Conservation (phyloP, 1,284 basidiomycete species). For the Garcileccinum viscosum region DNA sequence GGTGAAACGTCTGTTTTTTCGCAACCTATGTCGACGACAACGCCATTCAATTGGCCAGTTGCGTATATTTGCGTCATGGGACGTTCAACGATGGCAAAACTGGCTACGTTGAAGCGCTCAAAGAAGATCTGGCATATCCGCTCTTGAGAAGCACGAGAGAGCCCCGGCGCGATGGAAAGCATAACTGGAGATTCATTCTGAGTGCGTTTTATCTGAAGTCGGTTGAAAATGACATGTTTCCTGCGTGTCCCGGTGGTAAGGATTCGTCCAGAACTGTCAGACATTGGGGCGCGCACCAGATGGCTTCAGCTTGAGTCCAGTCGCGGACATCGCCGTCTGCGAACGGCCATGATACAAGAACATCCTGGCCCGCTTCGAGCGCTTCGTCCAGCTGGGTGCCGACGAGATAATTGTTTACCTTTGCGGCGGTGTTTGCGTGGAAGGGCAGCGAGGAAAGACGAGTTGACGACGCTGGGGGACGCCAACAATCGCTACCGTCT, state of each 20-base stretch:
- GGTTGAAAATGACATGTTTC: conserved; percentile 83
- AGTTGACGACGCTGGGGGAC: conserved; percentile 51
- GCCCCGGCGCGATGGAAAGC: conserved; percentile 73
- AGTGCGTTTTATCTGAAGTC: conserved; percentile 77
- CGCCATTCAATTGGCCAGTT: conserved; percentile 77
- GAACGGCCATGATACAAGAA: conserved; percentile 87
- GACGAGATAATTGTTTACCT: conserved; percentile 84
- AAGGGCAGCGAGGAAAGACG: conserved; percentile 55
- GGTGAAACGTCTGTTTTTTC: conserved; percentile 80
- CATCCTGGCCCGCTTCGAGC: conserved; percentile 70
- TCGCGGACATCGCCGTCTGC: conserved; percentile 76
- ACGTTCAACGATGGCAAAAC: conserved; percentile 83
- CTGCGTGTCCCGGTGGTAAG: conserved; percentile 49
- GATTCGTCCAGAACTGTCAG: neutral
- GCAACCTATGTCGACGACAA: conserved; percentile 87
- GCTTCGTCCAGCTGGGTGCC: conserved; percentile 84
- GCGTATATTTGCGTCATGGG: conserved; percentile 87
- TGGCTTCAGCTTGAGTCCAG: conserved; percentile 90
- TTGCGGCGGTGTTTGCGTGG: conserved; percentile 44
- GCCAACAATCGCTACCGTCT: conserved; percentile 38
- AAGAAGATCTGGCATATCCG: conserved; percentile 88
- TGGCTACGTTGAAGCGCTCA: conserved; percentile 93
- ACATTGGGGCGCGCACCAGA: conserved; percentile 66
- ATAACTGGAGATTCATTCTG: conserved; percentile 90
- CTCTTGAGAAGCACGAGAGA: conserved; percentile 79